Conservation (phyloP, 306 rosid species). For the Cucumis sativus region Cucumber_9930_V3 NC_026655.2:19762001-19762500, state of each 20-base stretch:
- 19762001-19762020: constrained; percentile 39
- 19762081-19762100: constrained; percentile 28
- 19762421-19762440: constrained; percentile 23
- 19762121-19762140: constrained; percentile 17
- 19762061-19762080: constrained; percentile 96
- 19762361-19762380: constrained; percentile 23
- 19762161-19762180: constrained; percentile 16
- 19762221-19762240: constrained; percentile 20
- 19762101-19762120: constrained; percentile 20
- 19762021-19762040: constrained; percentile 44
- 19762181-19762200: constrained; percentile 16
- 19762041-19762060: constrained; percentile 70
- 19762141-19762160: constrained; percentile 14
- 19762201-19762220: constrained; percentile 28
- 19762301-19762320: constrained; percentile 93
- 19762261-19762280: constrained; percentile 18
- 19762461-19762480: not conserved
- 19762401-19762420: constrained; percentile 18
- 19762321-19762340: constrained; percentile 63
- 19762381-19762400: constrained; percentile 21
- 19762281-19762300: constrained; percentile 35
- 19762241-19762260: constrained; percentile 19
- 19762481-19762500: not conserved
- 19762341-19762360: constrained; percentile 32
- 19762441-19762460: constrained; percentile 11